A percentile compares a stretch with the other conserved stretches of the same genome.
Evolutionary conservation across 768 basidiomycete genomes (phyloP).

Genomic region (Tulasnella sp.): DNA sequence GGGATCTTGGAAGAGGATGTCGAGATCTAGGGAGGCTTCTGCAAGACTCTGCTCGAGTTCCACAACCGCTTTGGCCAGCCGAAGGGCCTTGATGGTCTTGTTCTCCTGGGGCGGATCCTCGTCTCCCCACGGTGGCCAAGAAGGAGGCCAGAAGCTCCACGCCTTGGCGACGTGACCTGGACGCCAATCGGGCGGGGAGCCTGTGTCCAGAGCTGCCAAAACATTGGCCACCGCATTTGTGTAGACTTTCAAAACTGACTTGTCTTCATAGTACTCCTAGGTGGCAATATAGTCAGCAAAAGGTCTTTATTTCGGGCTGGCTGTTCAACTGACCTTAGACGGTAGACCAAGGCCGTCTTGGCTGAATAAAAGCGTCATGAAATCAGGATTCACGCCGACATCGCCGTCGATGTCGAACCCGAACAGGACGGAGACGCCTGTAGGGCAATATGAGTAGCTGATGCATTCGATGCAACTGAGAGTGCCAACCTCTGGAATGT

Average conservation of each 20-base stretch:
- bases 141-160: slow-evolving; percentile 23
- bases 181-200: not conserved
- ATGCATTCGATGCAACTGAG: not conserved
- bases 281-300: not conserved
- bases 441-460: not conserved
- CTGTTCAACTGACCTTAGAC: slow-evolving; percentile 49
- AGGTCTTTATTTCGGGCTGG: too few species aligned
- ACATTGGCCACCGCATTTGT: slow-evolving; percentile 55
- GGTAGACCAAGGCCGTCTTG: slow-evolving; percentile 76
- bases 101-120: slow-evolving; percentile 44
- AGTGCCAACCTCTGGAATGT: slow-evolving; percentile 64
- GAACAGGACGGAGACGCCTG: slow-evolving; percentile 65
- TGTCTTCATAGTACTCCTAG: slow-evolving; percentile 85
- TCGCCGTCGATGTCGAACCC: slow-evolving; percentile 83
- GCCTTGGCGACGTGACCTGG: slow-evolving; percentile 28
- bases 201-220: slow-evolving; percentile 46
- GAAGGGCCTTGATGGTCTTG: slow-evolving; percentile 43
- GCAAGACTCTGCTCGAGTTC: slow-evolving; percentile 71
- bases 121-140: slow-evolving; percentile 54
- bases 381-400: slow-evolving; percentile 72
- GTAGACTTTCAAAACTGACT: slow-evolving; percentile 58
- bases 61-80: slow-evolving; percentile 61
- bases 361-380: slow-evolving; percentile 76
- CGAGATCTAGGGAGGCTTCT: slow-evolving; percentile 66
- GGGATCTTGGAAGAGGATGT: slow-evolving; percentile 67